These are phyloP conservation scores for Luffa aegyptiaca DNA, from an alignment of 306 rosid species.

Conservation along the genomic window DNA sequence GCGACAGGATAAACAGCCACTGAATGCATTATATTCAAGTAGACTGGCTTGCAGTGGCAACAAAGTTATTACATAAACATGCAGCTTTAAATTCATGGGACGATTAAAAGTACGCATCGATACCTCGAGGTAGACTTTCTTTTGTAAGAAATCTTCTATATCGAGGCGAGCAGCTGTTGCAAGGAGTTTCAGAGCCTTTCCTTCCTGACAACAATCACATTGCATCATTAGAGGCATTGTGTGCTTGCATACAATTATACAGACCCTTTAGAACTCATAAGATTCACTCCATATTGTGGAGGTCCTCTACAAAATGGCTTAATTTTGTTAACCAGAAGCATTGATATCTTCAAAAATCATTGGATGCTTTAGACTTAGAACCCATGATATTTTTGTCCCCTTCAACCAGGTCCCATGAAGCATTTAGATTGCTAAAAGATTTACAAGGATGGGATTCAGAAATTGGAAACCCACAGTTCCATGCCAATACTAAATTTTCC, in stretches of 20 bases:
- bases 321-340: no score
- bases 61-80: not conserved
- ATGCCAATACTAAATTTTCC: not conserved
- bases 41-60: not conserved
- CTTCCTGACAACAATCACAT: conserved; percentile 47
- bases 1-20: not conserved
- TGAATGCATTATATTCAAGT: not conserved
- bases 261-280: not conserved
- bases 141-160: conserved; percentile 77
- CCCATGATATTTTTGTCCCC: not conserved
- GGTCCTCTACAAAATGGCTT: not conserved
- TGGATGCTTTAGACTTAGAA: not conserved
- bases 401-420: not conserved
- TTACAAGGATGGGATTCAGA: not conserved
- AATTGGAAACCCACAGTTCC: not conserved
- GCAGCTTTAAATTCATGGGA: not conserved
- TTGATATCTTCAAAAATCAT: no score
- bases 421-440: no score
- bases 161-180: conserved; percentile 95
- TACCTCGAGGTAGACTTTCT: conserved; percentile 93
- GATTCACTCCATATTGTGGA: not conserved
- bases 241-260: not conserved
- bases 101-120: not conserved
- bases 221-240: not conserved
- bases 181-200: conserved; percentile 84